Base-by-base conservation (phyloP, 257 asterid genomes). In the Hygrophila difformis region DNA sequence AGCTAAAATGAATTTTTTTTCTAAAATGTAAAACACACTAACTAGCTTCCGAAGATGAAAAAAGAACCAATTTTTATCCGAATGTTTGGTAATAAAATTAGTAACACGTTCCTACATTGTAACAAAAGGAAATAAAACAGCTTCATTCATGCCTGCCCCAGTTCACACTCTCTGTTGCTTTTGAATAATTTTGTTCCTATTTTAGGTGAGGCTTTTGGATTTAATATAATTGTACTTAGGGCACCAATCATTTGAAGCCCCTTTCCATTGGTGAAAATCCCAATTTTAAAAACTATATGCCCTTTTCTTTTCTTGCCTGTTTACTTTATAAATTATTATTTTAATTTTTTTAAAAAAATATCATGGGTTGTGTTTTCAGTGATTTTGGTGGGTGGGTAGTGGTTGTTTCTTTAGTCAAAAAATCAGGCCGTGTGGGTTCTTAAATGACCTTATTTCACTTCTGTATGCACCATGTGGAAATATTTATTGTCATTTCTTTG, bases 181-280 rank as follows among this genome's bases (percentile, higher is more conserved):
- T 24, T 24, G 29, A 24, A 24, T 2, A 24, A 7, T 7, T 24
- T 24, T 17, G 6, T 12, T 12, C 35, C 39, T 36, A 35, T 37
- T 16, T 18, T 12, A 62, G 29, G 3, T 24, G 29, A 24, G 7
- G 29, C 5, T 24, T 3, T 24, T 24, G 29, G 7, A 7, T 24
- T 24, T 3, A 24, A 24, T 24, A 24, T 56, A 28, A 40, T 39
- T 49, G 47, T 45, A 17, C 47, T 35, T 55, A 58, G 10, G 57
- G 57, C 37, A 38, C 63, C 53, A 70, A 73, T 64, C 64, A 62
- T 70, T 68, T 62, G 68, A 65, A 39, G 68, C 65, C 62, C 52
- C 50, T 73, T 51, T 63, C 78, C n/a, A n/a, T 53, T 52, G 63
- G 50, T 61, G 42, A 58, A 53, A 18, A 15, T 31, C 48, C 26